Percentiles rank a stretch among this genome's conserved stretches.
phyloP scores from a whole-genome alignment of 805 yeast species.

The Pichia cephalocereana region DNA sequence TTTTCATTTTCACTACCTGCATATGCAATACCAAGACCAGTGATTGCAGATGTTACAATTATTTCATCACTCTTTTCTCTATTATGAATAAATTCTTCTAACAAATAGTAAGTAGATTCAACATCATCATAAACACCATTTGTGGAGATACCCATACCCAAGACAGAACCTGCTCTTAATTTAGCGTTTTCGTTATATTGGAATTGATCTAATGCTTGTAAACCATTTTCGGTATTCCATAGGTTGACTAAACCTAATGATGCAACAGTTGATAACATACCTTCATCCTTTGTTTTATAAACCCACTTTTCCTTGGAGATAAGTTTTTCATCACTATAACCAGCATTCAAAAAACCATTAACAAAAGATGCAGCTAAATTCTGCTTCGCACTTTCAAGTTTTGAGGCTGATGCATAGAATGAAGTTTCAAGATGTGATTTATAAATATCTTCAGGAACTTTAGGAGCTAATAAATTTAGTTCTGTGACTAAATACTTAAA shows the following conservation, averaged over 20 bases:
- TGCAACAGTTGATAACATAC: slow-evolving; percentile 89
- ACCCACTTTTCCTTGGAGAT: slow-evolving; percentile 74
- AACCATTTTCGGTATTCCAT: slow-evolving; percentile 87
- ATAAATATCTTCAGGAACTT: slow-evolving; percentile 90
- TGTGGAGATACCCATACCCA: slow-evolving; percentile 90
- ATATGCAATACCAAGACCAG: slow-evolving; percentile 89
- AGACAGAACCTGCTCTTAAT: slow-evolving; percentile 90
- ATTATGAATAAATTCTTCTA: slow-evolving; percentile 56
- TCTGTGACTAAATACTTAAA: slow-evolving; percentile 76
- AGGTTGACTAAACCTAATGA: slow-evolving; percentile 81
- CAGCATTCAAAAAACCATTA: slow-evolving; percentile 83
- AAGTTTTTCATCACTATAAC: slow-evolving; percentile 80
- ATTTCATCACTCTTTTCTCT: slow-evolving; percentile 46
- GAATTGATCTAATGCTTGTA: slow-evolving; percentile 83
- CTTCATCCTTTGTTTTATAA: slow-evolving; percentile 83
- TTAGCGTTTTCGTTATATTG: slow-evolving; percentile 78
- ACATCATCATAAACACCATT: slow-evolving; percentile 93
- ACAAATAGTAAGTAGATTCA: slow-evolving; percentile 79
- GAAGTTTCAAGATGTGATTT: slow-evolving; percentile 79
- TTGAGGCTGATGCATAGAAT: slow-evolving; percentile 41
- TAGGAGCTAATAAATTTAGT: slow-evolving; percentile 79
- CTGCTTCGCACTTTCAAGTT: slow-evolving; percentile 87
- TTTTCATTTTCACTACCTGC: slow-evolving; percentile 91
- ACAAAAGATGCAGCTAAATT: slow-evolving; percentile 93
- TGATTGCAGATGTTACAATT: slow-evolving; percentile 71